Evolutionary conservation across 345 rosid genomes (phyloP).

Genomic region (Citrus hindsii): DNA sequence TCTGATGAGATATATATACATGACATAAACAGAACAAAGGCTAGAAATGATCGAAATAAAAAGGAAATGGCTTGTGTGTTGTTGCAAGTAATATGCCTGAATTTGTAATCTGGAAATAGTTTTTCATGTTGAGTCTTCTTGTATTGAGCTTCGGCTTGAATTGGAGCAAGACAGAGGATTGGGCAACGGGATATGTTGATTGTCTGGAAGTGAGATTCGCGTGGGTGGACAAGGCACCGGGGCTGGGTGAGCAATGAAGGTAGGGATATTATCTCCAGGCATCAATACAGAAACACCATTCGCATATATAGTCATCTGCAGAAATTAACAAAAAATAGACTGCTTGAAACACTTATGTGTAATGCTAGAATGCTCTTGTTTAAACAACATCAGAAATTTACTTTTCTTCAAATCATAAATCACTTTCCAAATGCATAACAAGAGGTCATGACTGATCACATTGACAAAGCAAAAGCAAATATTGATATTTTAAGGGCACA

Average conservation of each 20-base stretch:
- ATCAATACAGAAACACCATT: constrained; percentile 87
- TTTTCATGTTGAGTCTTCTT: constrained; percentile 13
- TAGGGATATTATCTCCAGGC: constrained; percentile 90
- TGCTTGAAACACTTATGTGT: not conserved
- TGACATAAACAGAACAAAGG: constrained; percentile 1
- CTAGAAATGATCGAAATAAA: not conserved
- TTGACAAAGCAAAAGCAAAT: not conserved
- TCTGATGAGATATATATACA: constrained; percentile 13
- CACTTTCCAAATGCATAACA: not conserved
- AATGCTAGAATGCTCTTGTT: not conserved
- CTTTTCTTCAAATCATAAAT: not conserved
- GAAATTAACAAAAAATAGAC: not conserved
- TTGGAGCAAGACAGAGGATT: constrained; percentile 15
- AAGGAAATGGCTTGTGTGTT: not conserved
- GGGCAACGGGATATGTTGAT: constrained; percentile 8
- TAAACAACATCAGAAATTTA: not conserved
- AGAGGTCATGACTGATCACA: not conserved
- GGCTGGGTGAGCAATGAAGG: constrained; percentile 78
- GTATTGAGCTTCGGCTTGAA: constrained; percentile 15
- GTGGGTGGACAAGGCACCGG: constrained; percentile 51
- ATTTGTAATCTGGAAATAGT: not conserved
- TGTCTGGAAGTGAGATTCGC: constrained; percentile 19
- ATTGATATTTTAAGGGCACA: not conserved
- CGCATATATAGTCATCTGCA: constrained; percentile 75
- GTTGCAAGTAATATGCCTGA: not conserved